Base-by-base conservation (phyloP, 139 green algal genomes). In the Picochlorum sp. region DNA sequence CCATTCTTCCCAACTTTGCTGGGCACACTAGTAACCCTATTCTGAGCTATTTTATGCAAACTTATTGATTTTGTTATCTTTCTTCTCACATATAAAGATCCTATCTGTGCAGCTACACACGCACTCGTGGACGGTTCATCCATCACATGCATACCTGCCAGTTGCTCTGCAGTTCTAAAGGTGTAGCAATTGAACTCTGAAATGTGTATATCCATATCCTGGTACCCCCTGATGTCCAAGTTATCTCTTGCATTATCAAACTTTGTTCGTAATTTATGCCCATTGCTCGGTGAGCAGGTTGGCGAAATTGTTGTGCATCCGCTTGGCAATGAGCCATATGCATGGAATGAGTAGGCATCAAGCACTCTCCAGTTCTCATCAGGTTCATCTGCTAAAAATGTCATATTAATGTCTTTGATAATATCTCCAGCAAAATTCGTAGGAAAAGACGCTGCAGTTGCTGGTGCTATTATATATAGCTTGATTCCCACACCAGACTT, bases 161-260 rank as follows among this genome's bases (percentile, higher is more conserved):
- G 15, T 18, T 59, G 51, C 13, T 30, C 20, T 38, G n/a, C 51
- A 18, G 20, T 59, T 11, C 23, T 21, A 26, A 34, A 34, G 51
- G 20, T 28, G 51, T 30, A 30, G 20, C 51, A 59, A 28, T 59
- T 59, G 26, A 59, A 59, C 23, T 59, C 51, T 18, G 51, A 30
- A 28, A 59, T 30, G 7, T 30, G 15, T 38, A 59, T 28, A 41
- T 59, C 51, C 51, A 59, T 59, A 59, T 59, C 51, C 23, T 18
- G 16, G 13, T 34, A 34, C 5, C 51, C 51, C 6, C 0, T 34
- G 8, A 30, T 9, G 13, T 15, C 14, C 13, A 59, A 23, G 14
- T 15, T 18, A 20, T 59, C 51, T 59, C 23, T 28, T n/a, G 51
- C 23, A 20, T 59, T 59, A 7, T 59, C 23, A 23, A 30, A 59